phyloP scores from a whole-genome alignment of 768 basidiomycete species.

The Mycena leptocephala region DNA sequence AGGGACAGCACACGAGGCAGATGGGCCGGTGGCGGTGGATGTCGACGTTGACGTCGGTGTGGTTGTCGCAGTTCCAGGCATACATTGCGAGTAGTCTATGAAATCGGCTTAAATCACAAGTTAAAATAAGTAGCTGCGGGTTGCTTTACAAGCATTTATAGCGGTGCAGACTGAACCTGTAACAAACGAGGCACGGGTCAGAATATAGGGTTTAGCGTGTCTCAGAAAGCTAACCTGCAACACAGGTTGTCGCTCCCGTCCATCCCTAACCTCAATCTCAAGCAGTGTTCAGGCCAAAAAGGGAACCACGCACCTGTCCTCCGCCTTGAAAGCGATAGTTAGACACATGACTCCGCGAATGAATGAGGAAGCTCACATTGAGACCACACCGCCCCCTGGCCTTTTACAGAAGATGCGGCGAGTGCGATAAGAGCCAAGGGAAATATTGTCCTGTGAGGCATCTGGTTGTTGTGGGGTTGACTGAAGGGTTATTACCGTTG shows the following conservation, averaged over 20 bases:
- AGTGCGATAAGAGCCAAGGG: neutral
- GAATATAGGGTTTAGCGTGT: neutral
- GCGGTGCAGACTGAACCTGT: slow-evolving; percentile 5
- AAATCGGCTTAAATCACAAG: neutral
- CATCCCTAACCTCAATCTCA: neutral
- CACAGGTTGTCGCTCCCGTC: slow-evolving; percentile 1
- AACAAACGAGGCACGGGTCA: neutral
- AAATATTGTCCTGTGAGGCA: neutral
- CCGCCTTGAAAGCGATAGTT: neutral
- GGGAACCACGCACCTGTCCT: neutral
- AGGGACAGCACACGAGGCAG: neutral
- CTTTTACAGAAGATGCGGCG: neutral
- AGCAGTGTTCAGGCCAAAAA: neutral
- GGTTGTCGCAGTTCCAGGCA: slow-evolving; percentile 11
- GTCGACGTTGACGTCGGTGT: neutral
- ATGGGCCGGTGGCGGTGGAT: neutral
- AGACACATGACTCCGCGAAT: neutral
- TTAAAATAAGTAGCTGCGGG: neutral
- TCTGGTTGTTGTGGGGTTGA: neutral
- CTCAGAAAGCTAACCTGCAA: neutral
- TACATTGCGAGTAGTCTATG: slow-evolving; percentile 7
- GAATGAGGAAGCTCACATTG: neutral
- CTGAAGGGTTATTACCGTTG: neutral
- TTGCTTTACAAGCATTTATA: neutral
- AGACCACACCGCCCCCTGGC: neutral